phyloP scores from a whole-genome alignment of 345 rosid genomes.

The Rhodomyrtus tomentosa region DNA sequence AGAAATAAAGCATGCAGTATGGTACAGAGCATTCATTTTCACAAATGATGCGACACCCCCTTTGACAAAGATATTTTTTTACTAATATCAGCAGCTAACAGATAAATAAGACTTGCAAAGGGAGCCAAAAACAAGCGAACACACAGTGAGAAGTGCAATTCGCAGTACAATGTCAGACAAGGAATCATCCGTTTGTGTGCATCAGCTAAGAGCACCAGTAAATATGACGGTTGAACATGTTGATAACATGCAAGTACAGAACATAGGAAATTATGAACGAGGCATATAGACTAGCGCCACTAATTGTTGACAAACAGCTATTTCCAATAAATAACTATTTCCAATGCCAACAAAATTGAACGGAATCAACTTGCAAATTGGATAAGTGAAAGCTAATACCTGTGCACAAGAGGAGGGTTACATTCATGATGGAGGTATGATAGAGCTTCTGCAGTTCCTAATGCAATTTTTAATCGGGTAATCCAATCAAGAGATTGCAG shows the following conservation, averaged over 20 bases:
- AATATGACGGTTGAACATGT: background rate
- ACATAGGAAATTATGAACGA: background rate
- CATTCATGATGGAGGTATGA: constrained; percentile 85
- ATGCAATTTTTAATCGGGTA: constrained; percentile 78
- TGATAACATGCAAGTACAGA: background rate
- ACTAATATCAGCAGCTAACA: background rate
- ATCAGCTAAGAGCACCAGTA: background rate
- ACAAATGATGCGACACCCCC: background rate
- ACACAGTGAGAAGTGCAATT: background rate
- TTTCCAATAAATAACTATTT: background rate
- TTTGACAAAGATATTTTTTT: background rate
- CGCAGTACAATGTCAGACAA: background rate
- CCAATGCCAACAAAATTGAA: background rate
- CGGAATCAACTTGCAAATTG: background rate
- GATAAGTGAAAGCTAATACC: constrained; percentile 25
- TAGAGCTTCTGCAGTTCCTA: constrained; percentile 85
- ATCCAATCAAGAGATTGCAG: constrained; percentile 88
- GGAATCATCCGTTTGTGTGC: background rate
- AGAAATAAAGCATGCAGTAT: background rate
- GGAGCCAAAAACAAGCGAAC: background rate
- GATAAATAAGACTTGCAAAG: background rate
- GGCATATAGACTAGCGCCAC: background rate
- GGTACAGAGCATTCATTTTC: background rate
- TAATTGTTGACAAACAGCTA: background rate
- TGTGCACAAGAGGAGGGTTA: constrained; percentile 81